Evolutionary conservation across 441 rosid species (phyloP).

Genomic region (Arabidopsis lyrata): DNA sequence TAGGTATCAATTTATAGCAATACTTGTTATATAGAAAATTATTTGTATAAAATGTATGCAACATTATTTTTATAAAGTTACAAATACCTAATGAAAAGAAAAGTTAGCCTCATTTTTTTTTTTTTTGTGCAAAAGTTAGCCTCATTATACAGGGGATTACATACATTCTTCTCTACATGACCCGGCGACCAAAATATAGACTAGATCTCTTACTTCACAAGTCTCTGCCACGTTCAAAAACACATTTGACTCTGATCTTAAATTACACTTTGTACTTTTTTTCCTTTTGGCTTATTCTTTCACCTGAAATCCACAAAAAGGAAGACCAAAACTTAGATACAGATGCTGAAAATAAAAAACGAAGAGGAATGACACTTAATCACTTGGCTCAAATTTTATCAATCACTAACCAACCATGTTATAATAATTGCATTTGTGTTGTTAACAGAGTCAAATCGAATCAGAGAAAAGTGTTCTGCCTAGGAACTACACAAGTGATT

Average conservation of each 20-base stretch:
- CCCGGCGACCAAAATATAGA: neutral
- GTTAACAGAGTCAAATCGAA: neutral
- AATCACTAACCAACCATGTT: neutral
- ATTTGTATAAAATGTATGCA: neutral
- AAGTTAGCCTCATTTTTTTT: neutral
- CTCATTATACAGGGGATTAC: neutral
- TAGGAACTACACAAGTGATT: neutral
- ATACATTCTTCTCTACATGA: neutral
- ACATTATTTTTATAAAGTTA: neutral
- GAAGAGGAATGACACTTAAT: too few relatives aligned
- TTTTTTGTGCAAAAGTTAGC: neutral
- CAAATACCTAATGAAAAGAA: neutral
- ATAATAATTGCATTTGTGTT: neutral
- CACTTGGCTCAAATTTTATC: too few relatives aligned
- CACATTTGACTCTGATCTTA: neutral
- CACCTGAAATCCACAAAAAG: neutral
- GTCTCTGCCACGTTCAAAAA: neutral
- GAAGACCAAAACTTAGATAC: neutral
- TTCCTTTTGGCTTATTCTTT: neutral
- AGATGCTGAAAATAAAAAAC: neutral
- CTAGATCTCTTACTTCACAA: neutral
- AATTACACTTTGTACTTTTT: neutral
- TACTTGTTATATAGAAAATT: slow-evolving; percentile 15
- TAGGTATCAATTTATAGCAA: neutral
- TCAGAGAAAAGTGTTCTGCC: neutral